Evolutionary conservation across 2,329 filamentous ascomycete species (phyloP), one percentile per base, ranked within the genome.

Genomic region (Fusarium palustre): DNA sequence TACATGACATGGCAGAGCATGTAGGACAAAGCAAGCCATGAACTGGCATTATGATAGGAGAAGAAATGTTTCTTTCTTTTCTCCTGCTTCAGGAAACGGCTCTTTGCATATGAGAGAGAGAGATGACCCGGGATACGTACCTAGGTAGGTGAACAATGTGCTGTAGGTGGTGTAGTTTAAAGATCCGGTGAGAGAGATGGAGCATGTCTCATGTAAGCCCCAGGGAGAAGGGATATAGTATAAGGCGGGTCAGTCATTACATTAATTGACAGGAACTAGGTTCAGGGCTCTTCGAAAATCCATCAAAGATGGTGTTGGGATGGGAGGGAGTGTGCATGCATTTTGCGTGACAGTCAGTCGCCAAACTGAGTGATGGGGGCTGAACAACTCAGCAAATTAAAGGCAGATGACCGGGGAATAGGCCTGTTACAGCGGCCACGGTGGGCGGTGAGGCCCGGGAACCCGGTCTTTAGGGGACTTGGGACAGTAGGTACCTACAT

Each of bases 371-470:
- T 68, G 46, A 42, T 54, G 66, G 62, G 57, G 55, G 62, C 62
- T 64, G 72, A 67, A 76, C 78, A 79, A 61, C 78, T 79, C 78
- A 79, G 76, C 77, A 78, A 50, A 68, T 71, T 66, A 60, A 49
- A 63, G 64, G 76, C 78, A 79, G 78, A 79, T 80, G 78, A 80
- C 78, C 78, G 25, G 30, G 45, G 56, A 59, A 42, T 31, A 52
- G 67, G 50, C 63, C 66, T 70, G 50, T 59, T 64, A 45, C 36
- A 69, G 66, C 30, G 67, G 22, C 66, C 67, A 38, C 28, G 22
- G 61, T 68, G 60, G 69, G 71, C 69, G 69, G 71, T 72, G 69
- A 73, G 67, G 71, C 55, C 71, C 61, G 67, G 64, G 59, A 64
- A 67, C 55, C 64, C 71, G 71, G 71, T 68, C 61, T 52, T 22